Evolutionary conservation across 345 rosid genomes (phyloP).

Genomic region (Rhodamnia argentea): DNA sequence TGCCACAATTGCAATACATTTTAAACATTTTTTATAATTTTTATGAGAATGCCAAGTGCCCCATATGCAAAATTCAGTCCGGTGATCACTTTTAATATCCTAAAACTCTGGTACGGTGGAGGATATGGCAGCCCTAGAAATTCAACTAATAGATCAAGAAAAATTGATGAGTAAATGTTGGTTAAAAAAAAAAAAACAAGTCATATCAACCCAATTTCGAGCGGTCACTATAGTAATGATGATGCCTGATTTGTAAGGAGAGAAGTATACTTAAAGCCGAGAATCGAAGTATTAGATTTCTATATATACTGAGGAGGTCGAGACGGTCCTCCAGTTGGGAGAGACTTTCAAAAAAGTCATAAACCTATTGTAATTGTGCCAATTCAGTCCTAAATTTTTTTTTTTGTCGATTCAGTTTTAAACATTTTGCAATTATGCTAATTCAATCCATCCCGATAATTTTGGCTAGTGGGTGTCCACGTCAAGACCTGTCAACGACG

Average conservation of each 20-base stretch:
- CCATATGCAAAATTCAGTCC: constrained; percentile 45
- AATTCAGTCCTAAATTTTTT: too few relatives aligned
- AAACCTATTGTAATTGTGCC: too few relatives aligned
- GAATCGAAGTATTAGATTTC: background rate
- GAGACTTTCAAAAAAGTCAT: too few relatives aligned
- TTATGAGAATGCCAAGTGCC: constrained; percentile 27
- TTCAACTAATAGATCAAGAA: constrained; percentile 18
- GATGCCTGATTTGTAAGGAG: background rate
- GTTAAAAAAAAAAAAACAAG: background rate
- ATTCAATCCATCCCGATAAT: too few relatives aligned
- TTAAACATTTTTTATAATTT: too few relatives aligned
- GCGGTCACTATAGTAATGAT: background rate
- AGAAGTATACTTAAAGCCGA: background rate
- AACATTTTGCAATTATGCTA: too few relatives aligned
- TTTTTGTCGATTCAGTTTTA: too few relatives aligned
- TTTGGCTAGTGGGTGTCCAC: too few relatives aligned
- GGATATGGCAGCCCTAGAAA: constrained; percentile 30
- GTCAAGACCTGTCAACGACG: too few relatives aligned
- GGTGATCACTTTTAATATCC: background rate
- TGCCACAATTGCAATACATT: too few relatives aligned
- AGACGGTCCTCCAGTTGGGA: constrained; percentile 21
- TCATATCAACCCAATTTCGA: background rate
- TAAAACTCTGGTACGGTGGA: constrained; percentile 19
- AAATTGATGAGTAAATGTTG: background rate
- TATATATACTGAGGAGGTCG: constrained; percentile 26